A percentile compares a stretch with the other conserved stretches of the same genome.
Conservation (phyloP, 2,329 filamentous ascomycete genomes). For the Claviceps sp. region DNA sequence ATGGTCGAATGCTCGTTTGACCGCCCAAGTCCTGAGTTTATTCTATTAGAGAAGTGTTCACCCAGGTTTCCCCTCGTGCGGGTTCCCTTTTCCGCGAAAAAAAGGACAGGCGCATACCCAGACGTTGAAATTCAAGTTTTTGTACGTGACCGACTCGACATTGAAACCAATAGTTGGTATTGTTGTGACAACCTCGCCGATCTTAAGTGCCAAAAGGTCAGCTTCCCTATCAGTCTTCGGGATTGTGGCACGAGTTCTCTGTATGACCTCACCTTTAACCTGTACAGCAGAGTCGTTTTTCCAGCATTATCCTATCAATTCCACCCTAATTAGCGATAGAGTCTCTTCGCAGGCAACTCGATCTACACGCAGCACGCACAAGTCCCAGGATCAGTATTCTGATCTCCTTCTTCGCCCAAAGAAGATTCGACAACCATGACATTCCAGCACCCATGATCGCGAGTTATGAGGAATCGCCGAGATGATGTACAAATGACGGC, state of each 20-base stretch:
- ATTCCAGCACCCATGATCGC: conserved; percentile 48
- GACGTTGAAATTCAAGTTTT: conserved; percentile 96
- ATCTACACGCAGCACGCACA: conserved; percentile 40
- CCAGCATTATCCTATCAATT: conserved; percentile 76
- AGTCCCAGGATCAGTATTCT: conserved; percentile 88
- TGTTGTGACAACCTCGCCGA: conserved; percentile 96
- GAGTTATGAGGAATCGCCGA: conserved; percentile 1
- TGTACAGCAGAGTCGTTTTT: conserved; percentile 93
- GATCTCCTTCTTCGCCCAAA: conserved; percentile 96
- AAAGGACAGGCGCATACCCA: conserved; percentile 50
- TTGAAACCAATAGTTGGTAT: conserved; percentile 99
- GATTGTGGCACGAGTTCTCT: neutral
- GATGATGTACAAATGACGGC: neutral
- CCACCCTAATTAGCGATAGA: conserved; percentile 9
- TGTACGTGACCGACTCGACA: conserved; percentile 96
- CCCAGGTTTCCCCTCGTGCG: too few species aligned
- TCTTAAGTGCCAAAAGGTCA: conserved; percentile 36
- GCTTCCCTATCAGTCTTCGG: neutral
- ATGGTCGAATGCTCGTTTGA: conserved; percentile 95
- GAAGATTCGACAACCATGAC: conserved; percentile 56
- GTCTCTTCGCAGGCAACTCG: neutral
- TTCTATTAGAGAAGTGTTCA: neutral
- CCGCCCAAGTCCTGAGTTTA: conserved; percentile 69
- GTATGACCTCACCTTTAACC: conserved; percentile 58
- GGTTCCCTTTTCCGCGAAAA: neutral